Conservation (phyloP, 2,329 filamentous ascomycete species). For the Madurella fahalii region DNA sequence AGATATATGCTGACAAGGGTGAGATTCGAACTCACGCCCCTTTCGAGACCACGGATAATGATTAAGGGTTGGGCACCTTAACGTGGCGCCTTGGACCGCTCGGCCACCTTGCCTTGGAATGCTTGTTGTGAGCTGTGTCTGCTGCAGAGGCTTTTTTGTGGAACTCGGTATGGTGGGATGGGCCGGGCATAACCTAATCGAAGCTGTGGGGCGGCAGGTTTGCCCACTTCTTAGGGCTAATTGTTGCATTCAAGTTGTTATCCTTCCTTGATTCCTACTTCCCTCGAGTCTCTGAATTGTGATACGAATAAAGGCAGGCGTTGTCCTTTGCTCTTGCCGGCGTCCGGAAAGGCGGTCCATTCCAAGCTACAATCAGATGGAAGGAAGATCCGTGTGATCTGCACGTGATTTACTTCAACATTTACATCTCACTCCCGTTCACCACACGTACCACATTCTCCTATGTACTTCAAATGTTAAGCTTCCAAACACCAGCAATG, state of each 20-base stretch:
- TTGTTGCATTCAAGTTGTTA: no score
- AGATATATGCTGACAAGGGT: conserved; percentile 15
- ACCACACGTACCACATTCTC: neutral
- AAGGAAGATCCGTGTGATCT: no score
- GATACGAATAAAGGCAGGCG: neutral
- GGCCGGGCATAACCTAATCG: no score
- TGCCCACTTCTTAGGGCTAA: neutral
- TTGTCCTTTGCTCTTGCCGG: no score
- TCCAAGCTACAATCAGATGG: no score
- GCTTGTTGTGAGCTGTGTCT: neutral
- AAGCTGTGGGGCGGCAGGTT: neutral
- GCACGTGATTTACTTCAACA: neutral
- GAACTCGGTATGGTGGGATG: neutral
- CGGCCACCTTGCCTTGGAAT: conserved; percentile 16
- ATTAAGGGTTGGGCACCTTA: conserved; percentile 17
- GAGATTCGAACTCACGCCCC: conserved; percentile 20
- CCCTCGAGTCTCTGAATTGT: neutral
- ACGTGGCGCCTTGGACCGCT: conserved; percentile 21
- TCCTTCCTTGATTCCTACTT: neutral
- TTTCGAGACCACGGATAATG: conserved; percentile 15
- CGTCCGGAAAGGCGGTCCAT: no score
- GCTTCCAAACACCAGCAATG: conserved; percentile 2
- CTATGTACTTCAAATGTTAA: neutral
- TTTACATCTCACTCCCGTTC: neutral
- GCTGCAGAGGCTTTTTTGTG: conserved; percentile 4